phyloP scores from a whole-genome alignment of 106 monocot genomes.

The Allium fistulosum region DNA sequence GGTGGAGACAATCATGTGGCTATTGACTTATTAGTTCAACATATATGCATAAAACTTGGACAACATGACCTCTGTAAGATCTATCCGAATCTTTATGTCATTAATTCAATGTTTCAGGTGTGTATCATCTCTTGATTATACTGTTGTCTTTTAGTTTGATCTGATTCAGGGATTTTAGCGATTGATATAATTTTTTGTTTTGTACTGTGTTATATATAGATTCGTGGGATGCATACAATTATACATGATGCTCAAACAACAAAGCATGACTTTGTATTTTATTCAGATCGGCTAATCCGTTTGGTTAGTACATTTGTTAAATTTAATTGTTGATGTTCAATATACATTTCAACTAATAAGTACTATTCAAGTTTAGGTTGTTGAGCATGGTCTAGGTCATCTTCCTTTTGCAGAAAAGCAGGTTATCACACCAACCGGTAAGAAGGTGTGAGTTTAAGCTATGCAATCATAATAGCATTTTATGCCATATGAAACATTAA shows the following conservation, averaged over 20 bases:
- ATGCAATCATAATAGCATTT: too few species aligned
- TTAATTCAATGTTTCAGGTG: conserved; percentile 49
- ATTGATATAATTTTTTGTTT: background rate
- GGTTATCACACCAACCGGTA: conserved; percentile 81
- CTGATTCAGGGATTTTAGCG: background rate
- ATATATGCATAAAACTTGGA: conserved; percentile 40
- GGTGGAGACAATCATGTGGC: conserved; percentile 49
- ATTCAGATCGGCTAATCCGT: conserved; percentile 76
- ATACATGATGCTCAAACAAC: conserved; percentile 53
- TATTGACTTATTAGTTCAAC: conserved; percentile 37
- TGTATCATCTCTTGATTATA: background rate
- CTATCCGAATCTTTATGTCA: conserved; percentile 43
- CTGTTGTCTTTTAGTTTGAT: background rate
- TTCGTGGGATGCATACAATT: conserved; percentile 68
- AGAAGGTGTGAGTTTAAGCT: too few species aligned
- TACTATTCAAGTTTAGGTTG: conserved; percentile 14
- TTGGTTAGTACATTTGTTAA: conserved; percentile 5
- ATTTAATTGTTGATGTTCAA: too few species aligned
- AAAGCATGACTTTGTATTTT: conserved; percentile 73
- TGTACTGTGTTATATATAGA: conserved; percentile 18
- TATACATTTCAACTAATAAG: too few species aligned
- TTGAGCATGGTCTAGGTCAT: conserved; percentile 69
- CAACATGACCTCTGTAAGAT: conserved; percentile 49
- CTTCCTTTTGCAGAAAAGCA: conserved; percentile 79
- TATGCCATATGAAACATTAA: too few species aligned